phyloP scores from a whole-genome alignment of 768 basidiomycete genomes.

The Atractiella rhizophila region DNA sequence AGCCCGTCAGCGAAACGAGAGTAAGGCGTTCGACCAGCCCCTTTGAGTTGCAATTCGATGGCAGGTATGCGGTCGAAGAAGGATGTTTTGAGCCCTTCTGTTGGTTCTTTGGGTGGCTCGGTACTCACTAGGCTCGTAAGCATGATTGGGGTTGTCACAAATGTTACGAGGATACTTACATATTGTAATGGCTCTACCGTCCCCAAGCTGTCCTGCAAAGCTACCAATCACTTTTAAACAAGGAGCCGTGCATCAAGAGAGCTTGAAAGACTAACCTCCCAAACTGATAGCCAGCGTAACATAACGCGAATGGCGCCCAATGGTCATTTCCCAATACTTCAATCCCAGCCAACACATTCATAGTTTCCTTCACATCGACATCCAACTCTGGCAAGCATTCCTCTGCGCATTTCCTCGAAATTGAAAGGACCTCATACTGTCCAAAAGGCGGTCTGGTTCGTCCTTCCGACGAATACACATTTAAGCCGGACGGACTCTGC shows the following conservation, averaged over 20 bases:
- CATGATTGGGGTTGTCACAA: not conserved
- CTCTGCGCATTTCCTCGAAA: constrained; percentile 40
- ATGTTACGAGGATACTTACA: constrained; percentile 23
- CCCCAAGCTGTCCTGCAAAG: constrained; percentile 87
- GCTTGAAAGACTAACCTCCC: constrained; percentile 23
- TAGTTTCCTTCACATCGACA: constrained; percentile 32
- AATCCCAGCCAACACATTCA: constrained; percentile 19
- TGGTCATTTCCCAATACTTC: not conserved
- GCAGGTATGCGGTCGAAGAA: constrained; percentile 1
- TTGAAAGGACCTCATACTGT: constrained; percentile 32
- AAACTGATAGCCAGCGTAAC: constrained; percentile 81
- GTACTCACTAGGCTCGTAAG: no score
- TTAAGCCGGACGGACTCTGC: constrained; percentile 1
- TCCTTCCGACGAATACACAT: constrained; percentile 9
- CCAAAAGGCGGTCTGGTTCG: constrained; percentile 11
- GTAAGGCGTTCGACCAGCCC: constrained; percentile 79
- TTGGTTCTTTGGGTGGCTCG: no score
- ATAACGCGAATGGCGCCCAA: constrained; percentile 60
- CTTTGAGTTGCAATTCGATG: constrained; percentile 79
- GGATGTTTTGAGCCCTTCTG: no score
- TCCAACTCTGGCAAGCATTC: constrained; percentile 67
- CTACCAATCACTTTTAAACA: constrained; percentile 17
- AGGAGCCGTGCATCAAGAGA: constrained; percentile 7
- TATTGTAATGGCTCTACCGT: constrained; percentile 81
- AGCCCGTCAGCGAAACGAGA: constrained; percentile 77